Evolutionary conservation across 352 stramenopile species (phyloP).

Genomic region (Blastocystis sp.): DNA sequence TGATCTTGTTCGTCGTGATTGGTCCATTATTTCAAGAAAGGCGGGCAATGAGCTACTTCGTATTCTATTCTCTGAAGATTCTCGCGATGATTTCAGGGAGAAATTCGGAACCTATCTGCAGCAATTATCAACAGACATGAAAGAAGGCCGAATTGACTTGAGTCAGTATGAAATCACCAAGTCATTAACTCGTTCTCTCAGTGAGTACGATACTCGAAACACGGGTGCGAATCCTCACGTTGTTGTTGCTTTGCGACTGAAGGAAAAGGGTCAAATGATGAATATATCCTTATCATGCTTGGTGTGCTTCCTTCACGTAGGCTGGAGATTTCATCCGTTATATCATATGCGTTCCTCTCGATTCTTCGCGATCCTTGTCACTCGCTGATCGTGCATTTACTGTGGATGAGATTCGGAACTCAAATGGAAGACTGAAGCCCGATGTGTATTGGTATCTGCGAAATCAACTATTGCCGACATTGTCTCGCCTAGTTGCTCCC

Average conservation of each 20-base stretch:
- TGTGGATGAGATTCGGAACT: slow-evolving; percentile 74
- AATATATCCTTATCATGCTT: slow-evolving; percentile 71
- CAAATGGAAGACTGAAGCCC: slow-evolving; percentile 75
- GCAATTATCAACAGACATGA: slow-evolving; percentile 82
- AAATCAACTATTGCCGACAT: slow-evolving; percentile 90
- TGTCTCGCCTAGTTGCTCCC: slow-evolving; percentile 92
- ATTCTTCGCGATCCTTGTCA: slow-evolving; percentile 50
- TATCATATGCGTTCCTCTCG: neutral
- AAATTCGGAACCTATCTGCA: slow-evolving; percentile 62
- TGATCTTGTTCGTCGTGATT: slow-evolving; percentile 93
- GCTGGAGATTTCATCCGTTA: slow-evolving; percentile 58
- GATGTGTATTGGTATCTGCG: slow-evolving; percentile 93
- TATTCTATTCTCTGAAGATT: slow-evolving; percentile 87
- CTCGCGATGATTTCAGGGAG: slow-evolving; percentile 87
- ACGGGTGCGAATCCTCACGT: slow-evolving; percentile 83
- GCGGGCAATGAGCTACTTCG: slow-evolving; percentile 90
- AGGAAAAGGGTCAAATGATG: slow-evolving; percentile 84
- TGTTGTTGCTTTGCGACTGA: slow-evolving; percentile 89
- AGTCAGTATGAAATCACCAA: slow-evolving; percentile 99
- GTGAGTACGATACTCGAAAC: slow-evolving; percentile 91
- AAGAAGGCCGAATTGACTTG: slow-evolving; percentile 83
- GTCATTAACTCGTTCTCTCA: slow-evolving; percentile 94
- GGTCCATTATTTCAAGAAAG: slow-evolving; percentile 94
- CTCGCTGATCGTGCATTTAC: slow-evolving; percentile 72
- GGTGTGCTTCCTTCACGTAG: neutral